A percentile compares a stretch with the other conserved stretches of the same genome.
phyloP scores from a whole-genome alignment of 176 grass and related monocot genomes.

The Tillandsia leiboldiana region DNA sequence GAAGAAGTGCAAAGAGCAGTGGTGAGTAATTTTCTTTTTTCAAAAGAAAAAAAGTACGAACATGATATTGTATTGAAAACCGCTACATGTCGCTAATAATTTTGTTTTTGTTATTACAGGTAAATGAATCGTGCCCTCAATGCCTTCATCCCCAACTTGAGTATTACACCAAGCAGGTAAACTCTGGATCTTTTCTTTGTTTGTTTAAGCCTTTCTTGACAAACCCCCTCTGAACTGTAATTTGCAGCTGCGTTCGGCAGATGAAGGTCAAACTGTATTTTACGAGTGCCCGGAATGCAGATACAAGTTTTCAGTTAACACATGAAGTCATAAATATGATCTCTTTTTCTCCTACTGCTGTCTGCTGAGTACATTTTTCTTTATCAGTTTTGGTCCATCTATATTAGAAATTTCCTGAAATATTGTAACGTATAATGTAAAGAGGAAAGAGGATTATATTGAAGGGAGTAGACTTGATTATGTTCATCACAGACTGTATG shows the following conservation, averaged over 20 bases:
- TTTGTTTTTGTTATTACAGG: conserved; percentile 11
- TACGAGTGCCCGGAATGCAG: conserved; percentile 41
- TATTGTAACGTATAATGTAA: too few relatives aligned
- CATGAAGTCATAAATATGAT: conserved; percentile 11
- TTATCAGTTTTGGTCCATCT: too few relatives aligned
- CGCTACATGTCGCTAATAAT: not conserved
- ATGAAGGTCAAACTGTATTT: conserved; percentile 68
- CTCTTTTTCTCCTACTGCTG: not conserved
- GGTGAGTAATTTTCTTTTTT: conserved; percentile 24
- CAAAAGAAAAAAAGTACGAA: not conserved
- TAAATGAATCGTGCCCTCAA: conserved; percentile 30
- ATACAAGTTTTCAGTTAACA: conserved; percentile 32
- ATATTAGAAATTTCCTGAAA: too few relatives aligned
- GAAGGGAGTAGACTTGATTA: too few relatives aligned
- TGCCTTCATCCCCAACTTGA: conserved; percentile 39
- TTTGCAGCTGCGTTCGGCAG: conserved; percentile 64
- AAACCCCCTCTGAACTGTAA: not conserved
- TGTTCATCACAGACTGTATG: too few relatives aligned
- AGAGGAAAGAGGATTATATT: too few relatives aligned
- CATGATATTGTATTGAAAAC: not conserved
- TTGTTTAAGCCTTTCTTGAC: not conserved
- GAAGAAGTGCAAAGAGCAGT: conserved; percentile 21
- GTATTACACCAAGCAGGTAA: conserved; percentile 61
- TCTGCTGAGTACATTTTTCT: too few relatives aligned
- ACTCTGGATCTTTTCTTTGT: not conserved